A percentile compares a stretch with the other conserved stretches of the same genome.
phyloP scores from a whole-genome alignment of 805 yeast genomes.

The Soucietia sequanensis region DNA sequence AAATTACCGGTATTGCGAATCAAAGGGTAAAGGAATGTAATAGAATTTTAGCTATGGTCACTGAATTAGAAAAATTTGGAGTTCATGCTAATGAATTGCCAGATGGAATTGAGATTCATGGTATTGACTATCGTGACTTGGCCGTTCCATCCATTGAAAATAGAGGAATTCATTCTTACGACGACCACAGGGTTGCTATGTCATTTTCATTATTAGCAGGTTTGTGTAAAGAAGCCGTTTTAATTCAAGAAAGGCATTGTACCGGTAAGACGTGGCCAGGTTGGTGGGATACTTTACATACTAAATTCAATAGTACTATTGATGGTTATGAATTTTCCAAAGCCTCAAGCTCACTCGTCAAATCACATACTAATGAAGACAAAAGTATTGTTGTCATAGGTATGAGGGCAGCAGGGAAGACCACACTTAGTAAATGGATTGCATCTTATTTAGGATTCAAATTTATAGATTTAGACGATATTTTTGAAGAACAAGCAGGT shows the following conservation, averaged over 20 bases:
- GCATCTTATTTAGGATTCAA: slow-evolving; percentile 65
- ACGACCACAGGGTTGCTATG: slow-evolving; percentile 98
- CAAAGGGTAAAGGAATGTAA: slow-evolving; percentile 98
- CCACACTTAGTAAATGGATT: slow-evolving; percentile 80
- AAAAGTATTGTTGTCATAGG: slow-evolving; percentile 81
- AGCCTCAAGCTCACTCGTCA: slow-evolving; percentile 14
- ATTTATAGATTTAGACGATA: slow-evolving; percentile 73
- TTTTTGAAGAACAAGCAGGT: slow-evolving; percentile 56
- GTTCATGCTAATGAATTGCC: slow-evolving; percentile 80
- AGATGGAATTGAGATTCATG: slow-evolving; percentile 89
- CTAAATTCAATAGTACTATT: slow-evolving; percentile 59
- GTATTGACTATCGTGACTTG: slow-evolving; percentile 53
- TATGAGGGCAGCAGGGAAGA: slow-evolving; percentile 98
- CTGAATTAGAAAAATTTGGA: slow-evolving; percentile 86
- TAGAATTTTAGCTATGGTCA: slow-evolving; percentile 92
- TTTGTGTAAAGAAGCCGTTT: slow-evolving; percentile 58
- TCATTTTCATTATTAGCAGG: slow-evolving; percentile 88
- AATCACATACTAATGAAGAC: slow-evolving; percentile 34
- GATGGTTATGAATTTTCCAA: slow-evolving; percentile 66
- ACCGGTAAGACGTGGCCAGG: slow-evolving; percentile 99
- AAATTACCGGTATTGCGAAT: slow-evolving; percentile 93
- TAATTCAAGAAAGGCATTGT: slow-evolving; percentile 82
- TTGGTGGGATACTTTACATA: slow-evolving; percentile 95
- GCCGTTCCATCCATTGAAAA: slow-evolving; percentile 49
- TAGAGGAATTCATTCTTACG: slow-evolving; percentile 74